These are phyloP conservation scores for Macrolepiota fuliginosa DNA, from an alignment of 768 basidiomycete genomes.

Conservation along the genomic window DNA sequence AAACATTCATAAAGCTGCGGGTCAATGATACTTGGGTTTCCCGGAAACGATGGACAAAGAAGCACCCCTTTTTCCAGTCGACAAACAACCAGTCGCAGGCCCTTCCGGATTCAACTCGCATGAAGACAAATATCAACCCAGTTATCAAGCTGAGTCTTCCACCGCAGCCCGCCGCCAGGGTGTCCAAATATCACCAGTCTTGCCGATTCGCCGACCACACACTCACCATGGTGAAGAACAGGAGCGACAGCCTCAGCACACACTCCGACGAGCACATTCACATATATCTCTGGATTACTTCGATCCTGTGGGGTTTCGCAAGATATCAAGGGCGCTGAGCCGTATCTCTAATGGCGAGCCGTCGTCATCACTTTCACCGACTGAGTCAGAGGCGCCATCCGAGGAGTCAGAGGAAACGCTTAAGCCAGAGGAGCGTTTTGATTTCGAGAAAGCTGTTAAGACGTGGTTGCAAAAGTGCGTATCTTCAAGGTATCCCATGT, in stretches of 20 bases:
- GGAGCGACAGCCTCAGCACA: background rate
- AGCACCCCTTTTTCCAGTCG: background rate
- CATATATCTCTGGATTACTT: conserved; percentile 47
- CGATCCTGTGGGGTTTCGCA: conserved; percentile 47
- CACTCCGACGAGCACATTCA: conserved; percentile 14
- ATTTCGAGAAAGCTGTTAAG: conserved; percentile 34
- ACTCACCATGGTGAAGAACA: background rate
- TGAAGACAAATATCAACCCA: background rate
- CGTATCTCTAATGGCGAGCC: conserved; percentile 18
- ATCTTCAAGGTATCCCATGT: background rate
- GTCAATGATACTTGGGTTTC: background rate
- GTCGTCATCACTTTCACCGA: background rate
- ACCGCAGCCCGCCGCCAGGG: background rate
- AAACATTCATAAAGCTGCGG: background rate
- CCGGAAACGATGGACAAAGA: background rate
- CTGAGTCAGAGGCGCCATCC: conserved; percentile 19
- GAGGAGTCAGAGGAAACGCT: conserved; percentile 24
- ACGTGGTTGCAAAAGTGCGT: conserved; percentile 32
- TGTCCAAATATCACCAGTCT: background rate
- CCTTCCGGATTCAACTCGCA: background rate
- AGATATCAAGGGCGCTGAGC: conserved; percentile 36
- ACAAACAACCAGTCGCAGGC: background rate
- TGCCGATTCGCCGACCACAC: background rate
- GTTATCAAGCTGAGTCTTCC: background rate
- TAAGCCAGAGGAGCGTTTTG: conserved; percentile 26